These are phyloP conservation scores for Aspergillus carbonarius DNA, from an alignment of 2,329 filamentous ascomycete genomes.

Conservation along the genomic window DNA sequence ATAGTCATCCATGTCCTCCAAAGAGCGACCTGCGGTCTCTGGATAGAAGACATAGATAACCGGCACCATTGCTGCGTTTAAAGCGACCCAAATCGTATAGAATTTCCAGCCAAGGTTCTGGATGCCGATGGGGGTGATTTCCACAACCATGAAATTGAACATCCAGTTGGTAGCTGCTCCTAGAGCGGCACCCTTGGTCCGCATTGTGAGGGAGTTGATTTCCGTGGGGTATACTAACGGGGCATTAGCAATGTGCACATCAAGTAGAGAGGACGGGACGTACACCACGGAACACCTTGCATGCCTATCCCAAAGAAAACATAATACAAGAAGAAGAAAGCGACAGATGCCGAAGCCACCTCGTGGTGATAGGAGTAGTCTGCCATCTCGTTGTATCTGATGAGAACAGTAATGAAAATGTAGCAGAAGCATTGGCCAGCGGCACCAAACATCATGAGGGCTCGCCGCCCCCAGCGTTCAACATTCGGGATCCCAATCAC, in stretches of 20 bases:
- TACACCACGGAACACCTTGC: conserved; percentile 39
- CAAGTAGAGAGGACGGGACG: neutral
- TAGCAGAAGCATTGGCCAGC: conserved; percentile 52
- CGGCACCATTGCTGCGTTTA: conserved; percentile 28
- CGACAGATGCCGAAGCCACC: conserved; percentile 49
- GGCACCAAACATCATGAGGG: conserved; percentile 51
- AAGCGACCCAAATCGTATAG: conserved; percentile 32
- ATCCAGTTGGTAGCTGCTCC: conserved; percentile 34
- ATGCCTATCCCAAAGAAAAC: conserved; percentile 42
- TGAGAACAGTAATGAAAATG: conserved; percentile 48
- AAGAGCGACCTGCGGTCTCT: conserved; percentile 30
- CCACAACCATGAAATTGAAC: conserved; percentile 36
- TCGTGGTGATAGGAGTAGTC: conserved; percentile 39
- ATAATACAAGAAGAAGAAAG: conserved; percentile 47
- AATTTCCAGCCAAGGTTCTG: conserved; percentile 33
- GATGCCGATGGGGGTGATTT: conserved; percentile 33
- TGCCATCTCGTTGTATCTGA: conserved; percentile 25
- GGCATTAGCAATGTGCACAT: neutral
- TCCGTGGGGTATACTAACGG: conserved; percentile 31
- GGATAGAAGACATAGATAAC: conserved; percentile 34
- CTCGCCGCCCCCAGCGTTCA: conserved; percentile 50
- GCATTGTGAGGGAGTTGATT: conserved; percentile 36
- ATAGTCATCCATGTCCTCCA: conserved; percentile 35
- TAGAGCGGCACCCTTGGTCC: conserved; percentile 33
- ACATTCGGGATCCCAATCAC: conserved; percentile 46